Evolutionary conservation across 441 rosid species (phyloP).

Genomic region (Euphorbia schlechtendalii): DNA sequence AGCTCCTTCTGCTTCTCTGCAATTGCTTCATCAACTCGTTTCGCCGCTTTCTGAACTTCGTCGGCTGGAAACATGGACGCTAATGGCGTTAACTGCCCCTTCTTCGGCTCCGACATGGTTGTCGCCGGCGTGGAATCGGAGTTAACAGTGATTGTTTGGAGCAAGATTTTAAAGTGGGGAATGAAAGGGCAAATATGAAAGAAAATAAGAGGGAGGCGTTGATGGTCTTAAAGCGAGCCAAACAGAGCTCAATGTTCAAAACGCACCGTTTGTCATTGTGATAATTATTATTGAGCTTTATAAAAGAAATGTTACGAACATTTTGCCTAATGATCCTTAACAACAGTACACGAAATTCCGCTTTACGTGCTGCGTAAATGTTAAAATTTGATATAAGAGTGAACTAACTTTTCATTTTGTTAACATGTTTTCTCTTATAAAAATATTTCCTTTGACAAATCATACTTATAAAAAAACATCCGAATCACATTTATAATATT

Average conservation of each 20-base stretch:
- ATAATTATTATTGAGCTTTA: too few species aligned
- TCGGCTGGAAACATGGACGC: constrained; percentile 57
- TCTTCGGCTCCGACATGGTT: constrained; percentile 29
- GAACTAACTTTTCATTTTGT: too few species aligned
- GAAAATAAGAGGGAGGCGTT: not conserved
- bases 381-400: too few species aligned
- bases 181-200: not conserved
- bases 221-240: not conserved
- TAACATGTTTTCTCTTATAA: too few species aligned
- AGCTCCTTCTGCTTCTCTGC: constrained; percentile 53
- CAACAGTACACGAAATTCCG: too few species aligned
- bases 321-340: too few species aligned
- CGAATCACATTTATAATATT: too few species aligned
- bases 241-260: not conserved
- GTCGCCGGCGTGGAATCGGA: not conserved
- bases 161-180: not conserved
- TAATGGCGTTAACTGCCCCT: constrained; percentile 57
- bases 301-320: too few species aligned
- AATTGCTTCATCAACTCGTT: constrained; percentile 55
- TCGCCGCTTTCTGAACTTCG: constrained; percentile 57
- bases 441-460: too few species aligned
- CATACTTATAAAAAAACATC: too few species aligned
- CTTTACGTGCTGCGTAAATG: too few species aligned
- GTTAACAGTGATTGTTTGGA: not conserved
- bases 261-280: too few species aligned